These are phyloP conservation scores for Hypoxylon fragiforme DNA, from an alignment of 495 filamentous ascomycete species.

Conservation along the genomic window DNA sequence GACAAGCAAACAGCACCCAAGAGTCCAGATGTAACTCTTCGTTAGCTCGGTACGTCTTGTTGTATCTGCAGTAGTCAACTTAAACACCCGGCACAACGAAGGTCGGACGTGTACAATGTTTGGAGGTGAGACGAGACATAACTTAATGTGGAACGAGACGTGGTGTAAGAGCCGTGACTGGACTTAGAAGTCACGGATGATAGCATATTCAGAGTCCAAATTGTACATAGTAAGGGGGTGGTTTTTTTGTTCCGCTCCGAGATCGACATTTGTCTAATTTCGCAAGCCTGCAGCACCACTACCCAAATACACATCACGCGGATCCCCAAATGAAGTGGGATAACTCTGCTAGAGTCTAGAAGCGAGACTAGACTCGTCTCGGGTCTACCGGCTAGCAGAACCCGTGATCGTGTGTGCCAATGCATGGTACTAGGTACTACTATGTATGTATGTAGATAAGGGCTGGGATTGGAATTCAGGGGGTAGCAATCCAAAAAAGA, in stretches of 20 bases:
- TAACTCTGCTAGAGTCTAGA: constrained; percentile 35
- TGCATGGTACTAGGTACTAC: too few species aligned
- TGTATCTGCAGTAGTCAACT: constrained; percentile 24
- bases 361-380: constrained; percentile 28
- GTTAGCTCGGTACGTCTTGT: constrained; percentile 10
- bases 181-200: constrained; percentile 2
- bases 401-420: constrained; percentile 23
- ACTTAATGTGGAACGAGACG: constrained; percentile 31
- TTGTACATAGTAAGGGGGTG: constrained; percentile 10
- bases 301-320: constrained; percentile 15
- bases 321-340: constrained; percentile 5
- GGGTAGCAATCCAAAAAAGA: too few species aligned
- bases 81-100: constrained; percentile 24
- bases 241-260: not conserved
- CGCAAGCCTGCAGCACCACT: not conserved
- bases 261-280: constrained; percentile 34
- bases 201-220: constrained; percentile 17
- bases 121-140: constrained; percentile 25
- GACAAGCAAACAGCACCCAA: not conserved
- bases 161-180: constrained; percentile 20
- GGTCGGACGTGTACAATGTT: constrained; percentile 1
- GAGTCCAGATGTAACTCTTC: not conserved
- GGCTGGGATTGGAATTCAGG: constrained; percentile 17
- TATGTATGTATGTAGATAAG: constrained; percentile 26
- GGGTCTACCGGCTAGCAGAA: constrained; percentile 24